Evolutionary conservation across 1,139 yeast species (phyloP).

Genomic region (Yamadazyma songkhlaensis): DNA sequence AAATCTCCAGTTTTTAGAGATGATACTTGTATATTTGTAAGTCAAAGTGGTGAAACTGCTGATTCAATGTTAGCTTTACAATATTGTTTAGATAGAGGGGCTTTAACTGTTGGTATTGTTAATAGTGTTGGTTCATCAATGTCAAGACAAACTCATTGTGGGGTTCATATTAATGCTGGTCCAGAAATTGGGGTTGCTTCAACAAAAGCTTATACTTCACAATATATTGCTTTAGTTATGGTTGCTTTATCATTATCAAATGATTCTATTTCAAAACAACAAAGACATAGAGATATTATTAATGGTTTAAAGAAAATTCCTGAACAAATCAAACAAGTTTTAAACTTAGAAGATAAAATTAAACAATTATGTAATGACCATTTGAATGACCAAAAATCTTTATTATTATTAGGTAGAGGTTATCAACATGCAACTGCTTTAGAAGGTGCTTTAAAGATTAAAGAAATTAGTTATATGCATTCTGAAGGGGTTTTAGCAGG

Average conservation of each 20-base stretch:
- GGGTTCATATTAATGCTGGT: slow-evolving; percentile 99
- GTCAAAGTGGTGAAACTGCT: slow-evolving; percentile 99
- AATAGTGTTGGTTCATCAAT: slow-evolving; percentile 91
- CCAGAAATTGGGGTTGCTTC: slow-evolving; percentile 99
- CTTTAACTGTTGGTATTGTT: slow-evolving; percentile 95
- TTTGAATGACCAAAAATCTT: slow-evolving; percentile 78
- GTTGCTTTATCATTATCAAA: slow-evolving; percentile 91
- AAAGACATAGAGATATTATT: slow-evolving; percentile 82
- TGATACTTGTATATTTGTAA: slow-evolving; percentile 95
- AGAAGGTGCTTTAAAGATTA: slow-evolving; percentile 97
- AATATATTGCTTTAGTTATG: slow-evolving; percentile 95
- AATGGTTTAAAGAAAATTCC: slow-evolving; percentile 85
- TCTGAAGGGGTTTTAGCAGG: slow-evolving; percentile 99
- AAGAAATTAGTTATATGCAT: slow-evolving; percentile 98
- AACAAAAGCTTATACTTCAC: slow-evolving; percentile 99
- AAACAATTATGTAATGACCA: slow-evolving; percentile 70
- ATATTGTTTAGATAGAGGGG: slow-evolving; percentile 96
- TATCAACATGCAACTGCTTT: slow-evolving; percentile 96
- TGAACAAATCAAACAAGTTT: slow-evolving; percentile 75
- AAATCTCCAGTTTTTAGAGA: slow-evolving; percentile 95
- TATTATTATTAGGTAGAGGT: slow-evolving; percentile 93
- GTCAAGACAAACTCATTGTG: slow-evolving; percentile 96
- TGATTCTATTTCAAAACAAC: slow-evolving; percentile 74
- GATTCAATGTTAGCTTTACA: slow-evolving; percentile 96
- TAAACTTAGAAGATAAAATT: slow-evolving; percentile 70